Conservation (phyloP, 495 filamentous ascomycete species). For the Aspergillus steynii region DNA sequence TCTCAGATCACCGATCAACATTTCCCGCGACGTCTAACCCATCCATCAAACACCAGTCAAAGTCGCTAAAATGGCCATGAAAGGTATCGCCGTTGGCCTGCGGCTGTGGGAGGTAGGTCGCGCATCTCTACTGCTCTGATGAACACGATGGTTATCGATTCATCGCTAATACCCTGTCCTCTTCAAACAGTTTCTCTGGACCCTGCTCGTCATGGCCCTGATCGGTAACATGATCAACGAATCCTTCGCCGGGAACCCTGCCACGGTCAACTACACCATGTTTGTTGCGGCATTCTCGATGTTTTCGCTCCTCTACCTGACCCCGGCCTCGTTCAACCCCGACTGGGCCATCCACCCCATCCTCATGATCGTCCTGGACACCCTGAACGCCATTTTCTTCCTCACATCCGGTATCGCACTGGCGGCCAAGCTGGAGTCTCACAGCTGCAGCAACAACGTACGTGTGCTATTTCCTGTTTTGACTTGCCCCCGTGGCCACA, state of each 20-base stretch:
- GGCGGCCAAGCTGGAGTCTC: constrained; percentile 57
- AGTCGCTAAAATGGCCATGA: constrained; percentile 29
- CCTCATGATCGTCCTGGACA: constrained; percentile 56
- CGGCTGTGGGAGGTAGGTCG: constrained; percentile 41
- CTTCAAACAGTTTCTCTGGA: constrained; percentile 57
- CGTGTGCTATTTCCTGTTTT: constrained; percentile 18
- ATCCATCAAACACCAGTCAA: constrained; percentile 4
- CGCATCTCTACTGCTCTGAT: neutral
- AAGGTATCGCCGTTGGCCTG: constrained; percentile 36
- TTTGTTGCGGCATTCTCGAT: constrained; percentile 66
- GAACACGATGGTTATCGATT: neutral
- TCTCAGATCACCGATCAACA: neutral
- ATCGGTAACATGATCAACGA: constrained; percentile 67
- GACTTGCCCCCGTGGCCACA: neutral
- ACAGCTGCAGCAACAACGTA: constrained; percentile 65
- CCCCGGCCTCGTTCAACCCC: constrained; percentile 53
- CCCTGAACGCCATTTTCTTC: constrained; percentile 64
- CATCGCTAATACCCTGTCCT: constrained; percentile 9
- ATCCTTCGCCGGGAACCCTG: constrained; percentile 54
- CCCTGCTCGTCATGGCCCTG: constrained; percentile 66
- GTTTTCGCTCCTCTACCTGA: constrained; percentile 62
- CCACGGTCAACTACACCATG: constrained; percentile 62
- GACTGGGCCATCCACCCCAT: constrained; percentile 53
- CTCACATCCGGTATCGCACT: constrained; percentile 65
- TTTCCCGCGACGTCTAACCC: neutral